phyloP scores from a whole-genome alignment of 2,329 filamentous ascomycete species.

The Pyrenophora seminiperda region DNA sequence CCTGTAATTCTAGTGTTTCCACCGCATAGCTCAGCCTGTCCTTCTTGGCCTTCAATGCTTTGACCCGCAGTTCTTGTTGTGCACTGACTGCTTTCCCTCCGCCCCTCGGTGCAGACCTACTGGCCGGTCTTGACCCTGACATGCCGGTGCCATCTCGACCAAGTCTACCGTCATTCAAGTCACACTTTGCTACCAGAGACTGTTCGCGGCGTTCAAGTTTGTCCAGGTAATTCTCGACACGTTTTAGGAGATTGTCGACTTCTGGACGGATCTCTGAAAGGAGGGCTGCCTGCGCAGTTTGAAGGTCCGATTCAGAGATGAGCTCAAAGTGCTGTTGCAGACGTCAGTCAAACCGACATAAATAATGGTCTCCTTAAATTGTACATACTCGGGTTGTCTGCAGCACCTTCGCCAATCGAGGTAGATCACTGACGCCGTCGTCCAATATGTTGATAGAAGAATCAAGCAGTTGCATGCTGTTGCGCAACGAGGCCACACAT shows the following conservation, averaged over 20 bases:
- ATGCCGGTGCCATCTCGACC: conserved; percentile 43
- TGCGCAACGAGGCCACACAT: conserved; percentile 65
- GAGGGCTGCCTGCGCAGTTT: conserved; percentile 79
- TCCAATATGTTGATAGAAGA: conserved; percentile 68
- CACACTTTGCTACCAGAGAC: conserved; percentile 78
- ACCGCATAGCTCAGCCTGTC: conserved; percentile 86
- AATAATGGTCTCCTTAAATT: neutral
- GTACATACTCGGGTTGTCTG: conserved; percentile 63
- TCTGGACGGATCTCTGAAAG: conserved; percentile 90
- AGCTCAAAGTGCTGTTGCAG: conserved; percentile 81
- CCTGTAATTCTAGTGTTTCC: conserved; percentile 82
- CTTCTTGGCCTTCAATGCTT: conserved; percentile 77
- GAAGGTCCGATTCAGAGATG: conserved; percentile 81
- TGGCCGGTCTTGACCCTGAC: conserved; percentile 32
- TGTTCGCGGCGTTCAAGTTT: conserved; percentile 83
- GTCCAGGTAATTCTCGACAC: conserved; percentile 82
- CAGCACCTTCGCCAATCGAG: conserved; percentile 65
- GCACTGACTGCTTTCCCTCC: conserved; percentile 45
- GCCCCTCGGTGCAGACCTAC: conserved; percentile 28
- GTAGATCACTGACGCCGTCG: conserved; percentile 66
- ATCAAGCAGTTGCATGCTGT: conserved; percentile 65
- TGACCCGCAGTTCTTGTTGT: conserved; percentile 63
- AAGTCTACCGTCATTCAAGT: conserved; percentile 78
- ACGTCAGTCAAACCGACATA: neutral
- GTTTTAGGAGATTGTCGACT: conserved; percentile 75